Percentiles rank a stretch among this genome's conserved stretches.
Conservation (phyloP, 495 filamentous ascomycete species). For the Hypomontagnella monticulosa region DNA sequence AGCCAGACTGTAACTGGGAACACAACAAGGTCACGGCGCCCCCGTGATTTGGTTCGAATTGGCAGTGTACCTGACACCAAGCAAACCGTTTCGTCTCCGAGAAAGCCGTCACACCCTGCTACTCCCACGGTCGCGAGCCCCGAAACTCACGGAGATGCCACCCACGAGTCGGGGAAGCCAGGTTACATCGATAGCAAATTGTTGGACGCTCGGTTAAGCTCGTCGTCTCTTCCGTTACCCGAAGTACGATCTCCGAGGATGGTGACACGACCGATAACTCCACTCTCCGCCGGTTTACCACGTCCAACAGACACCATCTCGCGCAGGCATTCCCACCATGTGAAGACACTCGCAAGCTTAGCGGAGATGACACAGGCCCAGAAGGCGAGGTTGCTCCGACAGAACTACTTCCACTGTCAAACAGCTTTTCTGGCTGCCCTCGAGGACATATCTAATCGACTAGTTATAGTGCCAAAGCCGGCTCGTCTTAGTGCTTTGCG, state of each 20-base stretch:
- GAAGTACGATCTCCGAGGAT: constrained; percentile 61
- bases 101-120: constrained; percentile 40
- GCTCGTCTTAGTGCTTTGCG: constrained; percentile 78
- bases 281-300: constrained; percentile 61
- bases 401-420: constrained; percentile 79
- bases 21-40: constrained; percentile 56
- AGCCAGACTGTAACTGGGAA: constrained; percentile 69
- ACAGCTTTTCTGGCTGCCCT: constrained; percentile 76
- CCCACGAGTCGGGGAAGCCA: constrained; percentile 39
- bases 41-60: constrained; percentile 54
- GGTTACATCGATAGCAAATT: constrained; percentile 54
- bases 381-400: constrained; percentile 69
- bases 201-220: constrained; percentile 64
- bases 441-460: constrained; percentile 78
- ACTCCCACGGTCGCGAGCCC: constrained; percentile 34
- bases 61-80: constrained; percentile 53
- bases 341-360: constrained; percentile 59
- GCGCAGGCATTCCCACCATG: constrained; percentile 59
- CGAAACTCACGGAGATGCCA: constrained; percentile 25
- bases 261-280: constrained; percentile 56
- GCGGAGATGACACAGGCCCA: constrained; percentile 63
- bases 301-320: constrained; percentile 59
- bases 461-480: constrained; percentile 77
- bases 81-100: constrained; percentile 40
- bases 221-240: constrained; percentile 71